phyloP scores from a whole-genome alignment of 164 flowering plant genomes.

The Magnolia sinica region DNA sequence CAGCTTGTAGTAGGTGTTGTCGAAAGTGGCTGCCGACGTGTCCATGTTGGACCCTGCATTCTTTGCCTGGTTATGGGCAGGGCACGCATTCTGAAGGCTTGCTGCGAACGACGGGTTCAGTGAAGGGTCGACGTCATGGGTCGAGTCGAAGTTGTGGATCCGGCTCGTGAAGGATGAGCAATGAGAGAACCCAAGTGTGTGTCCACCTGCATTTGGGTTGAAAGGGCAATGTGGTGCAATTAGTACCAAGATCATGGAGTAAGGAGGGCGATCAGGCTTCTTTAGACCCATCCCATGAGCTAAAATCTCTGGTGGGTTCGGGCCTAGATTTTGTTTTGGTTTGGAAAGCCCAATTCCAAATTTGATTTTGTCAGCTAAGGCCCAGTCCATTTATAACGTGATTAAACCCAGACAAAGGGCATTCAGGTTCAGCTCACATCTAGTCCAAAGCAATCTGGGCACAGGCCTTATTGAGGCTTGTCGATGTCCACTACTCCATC shows the following conservation, averaged over 20 bases:
- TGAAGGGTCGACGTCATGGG: slow-evolving; percentile 57
- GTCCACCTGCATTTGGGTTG: slow-evolving; percentile 54
- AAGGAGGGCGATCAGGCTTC: not conserved
- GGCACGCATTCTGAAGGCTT: slow-evolving; percentile 51
- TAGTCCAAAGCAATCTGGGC: too few species aligned
- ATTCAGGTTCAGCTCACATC: too few species aligned
- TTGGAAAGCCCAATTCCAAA: too few species aligned
- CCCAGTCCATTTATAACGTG: too few species aligned
- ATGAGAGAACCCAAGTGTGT: slow-evolving; percentile 84
- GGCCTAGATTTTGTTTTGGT: too few species aligned
- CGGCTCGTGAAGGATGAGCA: slow-evolving; percentile 85
- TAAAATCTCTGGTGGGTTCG: not conserved
- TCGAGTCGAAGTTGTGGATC: slow-evolving; percentile 66
- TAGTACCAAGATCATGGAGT: not conserved
- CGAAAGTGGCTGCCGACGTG: slow-evolving; percentile 43
- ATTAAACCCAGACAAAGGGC: too few species aligned
- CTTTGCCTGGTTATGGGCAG: slow-evolving; percentile 49
- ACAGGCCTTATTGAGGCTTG: too few species aligned
- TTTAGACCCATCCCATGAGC: not conserved
- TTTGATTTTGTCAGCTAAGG: too few species aligned
- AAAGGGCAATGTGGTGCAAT: not conserved
- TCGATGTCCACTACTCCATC: too few species aligned
- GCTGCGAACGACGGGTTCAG: slow-evolving; percentile 53
- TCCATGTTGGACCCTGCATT: slow-evolving; percentile 67
- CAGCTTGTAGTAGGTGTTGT: slow-evolving; percentile 65